Evolutionary conservation across 106 monocot species (phyloP).

Genomic region (Acorus gramineus): DNA sequence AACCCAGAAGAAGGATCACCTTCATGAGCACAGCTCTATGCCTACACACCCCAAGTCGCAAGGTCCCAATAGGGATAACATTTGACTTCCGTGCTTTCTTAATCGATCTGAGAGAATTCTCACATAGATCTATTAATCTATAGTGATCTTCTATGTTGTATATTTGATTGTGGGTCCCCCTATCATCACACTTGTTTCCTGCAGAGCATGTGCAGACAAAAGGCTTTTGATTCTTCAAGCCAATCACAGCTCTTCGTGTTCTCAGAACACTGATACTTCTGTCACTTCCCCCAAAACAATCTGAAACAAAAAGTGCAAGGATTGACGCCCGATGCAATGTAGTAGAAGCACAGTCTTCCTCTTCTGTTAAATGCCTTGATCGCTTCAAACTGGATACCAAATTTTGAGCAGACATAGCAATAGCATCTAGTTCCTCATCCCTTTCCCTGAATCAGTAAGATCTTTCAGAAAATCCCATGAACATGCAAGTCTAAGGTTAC

Average conservation of each 20-base stretch:
- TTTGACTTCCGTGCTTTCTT: slow-evolving; percentile 64
- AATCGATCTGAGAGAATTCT: slow-evolving; percentile 56
- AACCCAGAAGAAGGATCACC: slow-evolving; percentile 23
- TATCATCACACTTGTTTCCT: slow-evolving; percentile 21
- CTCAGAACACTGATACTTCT: slow-evolving; percentile 41
- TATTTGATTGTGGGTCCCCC: slow-evolving; percentile 15
- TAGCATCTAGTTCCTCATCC: slow-evolving; percentile 92
- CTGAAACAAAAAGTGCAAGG: slow-evolving; percentile 92
- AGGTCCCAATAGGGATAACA: slow-evolving; percentile 74
- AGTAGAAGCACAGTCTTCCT: slow-evolving; percentile 23
- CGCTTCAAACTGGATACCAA: slow-evolving; percentile 50
- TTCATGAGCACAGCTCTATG: slow-evolving; percentile 98
- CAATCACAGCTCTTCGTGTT: slow-evolving; percentile 46
- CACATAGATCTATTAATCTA: slow-evolving; percentile 61
- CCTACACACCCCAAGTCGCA: slow-evolving; percentile 93
- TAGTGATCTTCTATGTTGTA: slow-evolving; percentile 10
- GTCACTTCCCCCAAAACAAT: slow-evolving; percentile 93
- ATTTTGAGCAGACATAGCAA: slow-evolving; percentile 60
- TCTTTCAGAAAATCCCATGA: too few species aligned
- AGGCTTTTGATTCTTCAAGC: slow-evolving; percentile 58
- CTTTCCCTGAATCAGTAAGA: slow-evolving; percentile 32
- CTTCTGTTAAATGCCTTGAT: slow-evolving; percentile 14
- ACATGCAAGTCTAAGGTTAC: too few species aligned
- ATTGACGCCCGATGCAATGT: slow-evolving; percentile 70
- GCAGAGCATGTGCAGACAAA: slow-evolving; percentile 82